These are phyloP conservation scores for Ammopiptanthus mongolicus DNA, from an alignment of 306 rosid genomes.

Conservation along the genomic window DNA sequence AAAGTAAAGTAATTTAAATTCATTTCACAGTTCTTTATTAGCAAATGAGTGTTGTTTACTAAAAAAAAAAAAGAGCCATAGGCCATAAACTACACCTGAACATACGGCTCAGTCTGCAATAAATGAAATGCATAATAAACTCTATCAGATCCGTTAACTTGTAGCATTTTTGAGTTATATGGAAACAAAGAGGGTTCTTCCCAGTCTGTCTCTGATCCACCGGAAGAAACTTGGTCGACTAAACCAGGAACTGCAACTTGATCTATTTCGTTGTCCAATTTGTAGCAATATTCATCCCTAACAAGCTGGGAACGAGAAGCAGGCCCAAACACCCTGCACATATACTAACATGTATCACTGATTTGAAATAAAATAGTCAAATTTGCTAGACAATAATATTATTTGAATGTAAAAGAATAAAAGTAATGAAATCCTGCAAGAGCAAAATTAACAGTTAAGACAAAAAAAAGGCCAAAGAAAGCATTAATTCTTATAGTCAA, in stretches of 20 bases:
- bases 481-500: background rate
- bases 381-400: background rate
- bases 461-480: background rate
- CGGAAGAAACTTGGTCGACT: slow-evolving; percentile 28
- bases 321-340: slow-evolving; percentile 47
- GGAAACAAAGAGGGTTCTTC: slow-evolving; percentile 48
- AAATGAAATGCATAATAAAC: slow-evolving; percentile 62
- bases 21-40: background rate
- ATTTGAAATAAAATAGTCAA: background rate
- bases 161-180: slow-evolving; percentile 25
- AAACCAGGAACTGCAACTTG: slow-evolving; percentile 18
- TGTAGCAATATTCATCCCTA: slow-evolving; percentile 33
- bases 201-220: slow-evolving; percentile 52
- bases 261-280: slow-evolving; percentile 21
- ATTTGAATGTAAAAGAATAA: background rate
- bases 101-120: slow-evolving; percentile 60
- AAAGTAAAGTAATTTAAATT: background rate
- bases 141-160: slow-evolving; percentile 25
- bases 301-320: slow-evolving; percentile 27
- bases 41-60: background rate
- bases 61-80: background rate
- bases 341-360: background rate
- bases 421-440: background rate
- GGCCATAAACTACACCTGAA: slow-evolving; percentile 49
- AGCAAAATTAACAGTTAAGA: background rate